These are phyloP conservation scores for Pseudonitzschia multistriata DNA, from an alignment of 108 stramenopile genomes.

Conservation along the genomic window DNA sequence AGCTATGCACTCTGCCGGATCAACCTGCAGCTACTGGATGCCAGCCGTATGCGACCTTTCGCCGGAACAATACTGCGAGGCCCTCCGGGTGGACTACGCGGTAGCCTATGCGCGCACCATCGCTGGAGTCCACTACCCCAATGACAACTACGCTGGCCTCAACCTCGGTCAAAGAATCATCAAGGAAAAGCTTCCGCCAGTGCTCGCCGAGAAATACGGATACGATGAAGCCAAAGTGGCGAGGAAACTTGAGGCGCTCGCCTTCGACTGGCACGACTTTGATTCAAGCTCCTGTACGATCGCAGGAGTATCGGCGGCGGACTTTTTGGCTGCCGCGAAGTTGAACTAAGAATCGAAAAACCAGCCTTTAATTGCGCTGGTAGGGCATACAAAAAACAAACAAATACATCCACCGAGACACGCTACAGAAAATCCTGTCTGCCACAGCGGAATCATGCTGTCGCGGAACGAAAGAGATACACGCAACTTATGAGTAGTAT, in stretches of 20 bases:
- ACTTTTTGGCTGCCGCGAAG: background rate
- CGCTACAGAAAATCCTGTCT: too few relatives aligned
- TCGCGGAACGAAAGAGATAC: too few relatives aligned
- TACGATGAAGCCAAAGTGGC: conserved; percentile 10
- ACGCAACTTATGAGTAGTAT: too few relatives aligned
- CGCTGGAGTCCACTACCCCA: conserved; percentile 47
- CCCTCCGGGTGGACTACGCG: conserved; percentile 31
- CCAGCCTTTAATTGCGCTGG: too few relatives aligned
- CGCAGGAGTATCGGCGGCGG: conserved; percentile 10
- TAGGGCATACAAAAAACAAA: too few relatives aligned
- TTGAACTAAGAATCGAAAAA: background rate
- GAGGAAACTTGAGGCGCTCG: conserved; percentile 21
- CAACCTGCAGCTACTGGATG: conserved; percentile 36
- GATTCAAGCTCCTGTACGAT: conserved; percentile 18
- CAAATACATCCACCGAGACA: too few relatives aligned
- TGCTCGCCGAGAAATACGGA: conserved; percentile 32
- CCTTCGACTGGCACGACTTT: conserved; percentile 47
- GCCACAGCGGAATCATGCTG: too few relatives aligned
- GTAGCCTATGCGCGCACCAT: conserved; percentile 43
- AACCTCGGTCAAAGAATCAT: conserved; percentile 37
- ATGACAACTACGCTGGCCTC: conserved; percentile 43
- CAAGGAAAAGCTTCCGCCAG: conserved; percentile 16
- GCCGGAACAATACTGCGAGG: conserved; percentile 36
- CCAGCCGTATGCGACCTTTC: conserved; percentile 33
- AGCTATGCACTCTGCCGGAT: conserved; percentile 49